These are phyloP conservation scores for Dryas alaskensis DNA, from an alignment of 306 rosid genomes.

Conservation along the genomic window DNA sequence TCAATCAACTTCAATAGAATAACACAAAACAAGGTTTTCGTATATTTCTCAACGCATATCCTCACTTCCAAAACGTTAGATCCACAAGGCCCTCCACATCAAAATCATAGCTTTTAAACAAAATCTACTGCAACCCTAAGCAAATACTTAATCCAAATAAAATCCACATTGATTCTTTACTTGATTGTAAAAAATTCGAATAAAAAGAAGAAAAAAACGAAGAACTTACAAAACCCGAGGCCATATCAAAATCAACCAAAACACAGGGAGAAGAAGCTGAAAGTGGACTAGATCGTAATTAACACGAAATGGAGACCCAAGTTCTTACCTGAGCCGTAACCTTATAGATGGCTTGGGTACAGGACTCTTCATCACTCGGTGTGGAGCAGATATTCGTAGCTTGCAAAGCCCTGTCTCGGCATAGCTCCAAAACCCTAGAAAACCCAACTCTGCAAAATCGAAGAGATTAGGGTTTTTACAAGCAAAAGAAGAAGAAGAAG, in stretches of 20 bases:
- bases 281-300: conserved; percentile 30
- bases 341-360: background rate
- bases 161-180: conserved; percentile 28
- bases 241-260: conserved; percentile 22
- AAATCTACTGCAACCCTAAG: conserved; percentile 20
- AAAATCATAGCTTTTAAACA: conserved; percentile 6
- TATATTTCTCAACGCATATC: conserved; percentile 12
- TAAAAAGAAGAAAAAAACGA: conserved; percentile 6
- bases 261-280: conserved; percentile 10
- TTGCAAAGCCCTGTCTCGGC: conserved; percentile 20
- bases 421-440: conserved; percentile 34
- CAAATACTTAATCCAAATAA: conserved; percentile 17
- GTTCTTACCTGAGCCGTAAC: conserved; percentile 33
- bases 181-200: conserved; percentile 29
- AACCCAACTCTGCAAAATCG: conserved; percentile 31
- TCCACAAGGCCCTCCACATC: conserved; percentile 24
- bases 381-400: background rate
- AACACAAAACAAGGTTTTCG: too few species aligned
- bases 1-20: background rate
- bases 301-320: conserved; percentile 26
- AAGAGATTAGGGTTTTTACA: conserved; percentile 33
- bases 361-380: background rate
- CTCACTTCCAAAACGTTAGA: conserved; percentile 26
- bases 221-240: conserved; percentile 26
- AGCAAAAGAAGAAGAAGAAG: conserved; percentile 4